phyloP scores from a whole-genome alignment of 768 basidiomycete species.

The Mrakia blollopis region DNA sequence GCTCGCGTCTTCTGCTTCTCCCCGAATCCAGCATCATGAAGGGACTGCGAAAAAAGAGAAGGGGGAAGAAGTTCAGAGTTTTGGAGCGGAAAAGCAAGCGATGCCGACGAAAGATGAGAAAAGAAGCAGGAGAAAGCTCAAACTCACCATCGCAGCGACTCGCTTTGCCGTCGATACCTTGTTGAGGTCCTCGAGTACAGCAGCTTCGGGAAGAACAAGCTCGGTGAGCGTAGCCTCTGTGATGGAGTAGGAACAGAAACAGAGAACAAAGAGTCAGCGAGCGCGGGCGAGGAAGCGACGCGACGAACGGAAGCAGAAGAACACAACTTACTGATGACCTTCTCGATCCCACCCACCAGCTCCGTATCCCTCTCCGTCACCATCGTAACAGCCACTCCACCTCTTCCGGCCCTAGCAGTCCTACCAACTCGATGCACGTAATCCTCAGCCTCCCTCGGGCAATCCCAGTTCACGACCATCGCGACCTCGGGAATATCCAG shows the following conservation, averaged over 20 bases:
- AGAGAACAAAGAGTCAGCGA: background rate
- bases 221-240: constrained; percentile 70
- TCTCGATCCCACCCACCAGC: constrained; percentile 72
- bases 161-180: constrained; percentile 87
- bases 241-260: background rate
- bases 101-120: background rate
- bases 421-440: constrained; percentile 94
- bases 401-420: constrained; percentile 83
- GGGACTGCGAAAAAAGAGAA: constrained; percentile 37
- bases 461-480: constrained; percentile 95
- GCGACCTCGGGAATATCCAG: constrained; percentile 95
- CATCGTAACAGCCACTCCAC: constrained; percentile 86
- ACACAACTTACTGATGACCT: constrained; percentile 64
- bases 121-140: background rate
- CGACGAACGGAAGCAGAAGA: background rate
- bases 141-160: constrained; percentile 80
- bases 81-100: background rate
- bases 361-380: constrained; percentile 92
- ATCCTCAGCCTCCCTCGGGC: constrained; percentile 75
- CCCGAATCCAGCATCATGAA: constrained; percentile 85
- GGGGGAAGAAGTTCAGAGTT: no score
- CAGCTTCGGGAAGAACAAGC: constrained; percentile 68
- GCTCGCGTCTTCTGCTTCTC: constrained; percentile 66
- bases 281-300: background rate
- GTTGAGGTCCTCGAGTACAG: constrained; percentile 79